Conservation (phyloP, 495 filamentous ascomycete species). For the Penicillium tannophilum region DNA sequence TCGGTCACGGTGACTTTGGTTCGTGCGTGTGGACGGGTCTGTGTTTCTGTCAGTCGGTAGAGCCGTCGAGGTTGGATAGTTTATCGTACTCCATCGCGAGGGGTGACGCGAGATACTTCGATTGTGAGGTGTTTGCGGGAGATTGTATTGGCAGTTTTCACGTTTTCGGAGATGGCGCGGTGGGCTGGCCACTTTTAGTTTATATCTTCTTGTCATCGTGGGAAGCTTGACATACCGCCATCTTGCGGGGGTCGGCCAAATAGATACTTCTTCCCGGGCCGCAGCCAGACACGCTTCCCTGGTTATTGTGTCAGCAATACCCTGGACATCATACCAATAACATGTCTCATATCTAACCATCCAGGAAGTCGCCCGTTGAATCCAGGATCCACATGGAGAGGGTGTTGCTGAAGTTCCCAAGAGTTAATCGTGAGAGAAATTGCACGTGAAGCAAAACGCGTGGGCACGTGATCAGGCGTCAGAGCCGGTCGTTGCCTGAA, state of each 20-base stretch:
- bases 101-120: constrained; percentile 62
- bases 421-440: not conserved
- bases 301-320: constrained; percentile 19
- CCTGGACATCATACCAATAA: not conserved
- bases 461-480: constrained; percentile 41
- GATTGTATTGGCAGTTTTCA: constrained; percentile 44
- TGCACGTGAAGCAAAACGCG: constrained; percentile 39
- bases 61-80: not conserved
- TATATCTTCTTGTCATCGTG: not conserved
- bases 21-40: constrained; percentile 57
- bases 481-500: constrained; percentile 12
- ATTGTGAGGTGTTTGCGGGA: constrained; percentile 90
- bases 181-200: constrained; percentile 43
- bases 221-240: constrained; percentile 32
- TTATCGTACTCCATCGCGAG: constrained; percentile 68
- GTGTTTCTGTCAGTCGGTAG: constrained; percentile 19
- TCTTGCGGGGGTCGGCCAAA: constrained; percentile 67
- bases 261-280: constrained; percentile 78
- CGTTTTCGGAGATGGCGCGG: constrained; percentile 64
- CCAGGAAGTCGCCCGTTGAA: constrained; percentile 47
- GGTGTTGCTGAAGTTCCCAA: not conserved
- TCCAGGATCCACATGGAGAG: constrained; percentile 51
- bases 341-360: constrained; percentile 25
- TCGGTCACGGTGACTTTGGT: constrained; percentile 68
- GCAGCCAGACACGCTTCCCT: constrained; percentile 80